These are phyloP conservation scores for Apiospora kogelbergensis DNA, from an alignment of 2,329 filamentous ascomycete species.

Conservation along the genomic window DNA sequence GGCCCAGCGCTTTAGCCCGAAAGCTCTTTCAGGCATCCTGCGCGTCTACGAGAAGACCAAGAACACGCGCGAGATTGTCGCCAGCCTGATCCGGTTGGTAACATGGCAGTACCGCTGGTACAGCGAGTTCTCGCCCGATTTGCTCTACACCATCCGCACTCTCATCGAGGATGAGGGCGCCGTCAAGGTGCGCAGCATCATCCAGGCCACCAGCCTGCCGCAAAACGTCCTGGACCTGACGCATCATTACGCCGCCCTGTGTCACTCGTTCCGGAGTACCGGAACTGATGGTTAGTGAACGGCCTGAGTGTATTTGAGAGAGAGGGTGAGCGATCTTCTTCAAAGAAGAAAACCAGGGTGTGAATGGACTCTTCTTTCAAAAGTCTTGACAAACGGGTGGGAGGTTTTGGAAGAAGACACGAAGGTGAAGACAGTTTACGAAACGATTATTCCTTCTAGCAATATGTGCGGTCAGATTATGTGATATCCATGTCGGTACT, in stretches of 20 bases:
- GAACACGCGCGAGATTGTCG: constrained; percentile 78
- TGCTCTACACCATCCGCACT: constrained; percentile 84
- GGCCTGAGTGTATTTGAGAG: constrained; percentile 20
- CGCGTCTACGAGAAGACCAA: constrained; percentile 75
- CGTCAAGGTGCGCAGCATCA: constrained; percentile 94
- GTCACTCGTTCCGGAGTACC: constrained; percentile 91
- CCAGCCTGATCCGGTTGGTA: constrained; percentile 84
- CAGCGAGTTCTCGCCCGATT: constrained; percentile 93
- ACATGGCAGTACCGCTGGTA: constrained; percentile 99
- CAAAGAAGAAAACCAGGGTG: neutral
- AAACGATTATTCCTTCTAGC: neutral
- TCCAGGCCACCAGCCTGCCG: constrained; percentile 91
- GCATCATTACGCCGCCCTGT: constrained; percentile 93
- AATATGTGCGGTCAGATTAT: constrained; percentile 2
- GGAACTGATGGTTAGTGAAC: constrained; percentile 73
- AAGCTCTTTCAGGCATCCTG: constrained; percentile 83
- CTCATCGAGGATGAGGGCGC: constrained; percentile 97
- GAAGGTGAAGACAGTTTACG: neutral
- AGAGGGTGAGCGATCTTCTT: neutral
- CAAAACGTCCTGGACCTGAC: constrained; percentile 93
- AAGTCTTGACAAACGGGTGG: neutral
- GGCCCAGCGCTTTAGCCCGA: constrained; percentile 85
- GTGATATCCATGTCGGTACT: constrained; percentile 5
- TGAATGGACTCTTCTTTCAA: no score
- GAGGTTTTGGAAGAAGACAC: neutral